phyloP scores from a whole-genome alignment of 306 rosid species.

The Begonia fuchsioides region DNA sequence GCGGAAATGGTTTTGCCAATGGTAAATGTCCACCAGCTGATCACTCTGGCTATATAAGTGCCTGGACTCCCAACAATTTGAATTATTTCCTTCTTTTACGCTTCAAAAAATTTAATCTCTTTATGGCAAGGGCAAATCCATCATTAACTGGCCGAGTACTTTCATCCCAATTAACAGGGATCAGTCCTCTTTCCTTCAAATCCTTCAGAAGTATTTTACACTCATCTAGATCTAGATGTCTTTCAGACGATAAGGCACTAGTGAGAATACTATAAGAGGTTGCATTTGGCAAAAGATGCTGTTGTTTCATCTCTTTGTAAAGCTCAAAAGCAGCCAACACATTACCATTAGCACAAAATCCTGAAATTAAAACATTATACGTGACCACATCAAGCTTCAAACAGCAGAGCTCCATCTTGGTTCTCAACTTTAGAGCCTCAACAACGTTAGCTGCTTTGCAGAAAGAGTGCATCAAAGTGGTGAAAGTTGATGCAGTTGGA shows the following conservation, averaged over 20 bases:
- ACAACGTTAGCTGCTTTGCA: constrained; percentile 42
- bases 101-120: constrained; percentile 21
- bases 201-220: constrained; percentile 42
- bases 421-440: constrained; percentile 40
- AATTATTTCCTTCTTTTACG: constrained; percentile 13
- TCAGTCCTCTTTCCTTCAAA: constrained; percentile 35
- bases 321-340: constrained; percentile 40
- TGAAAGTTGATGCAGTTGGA: constrained; percentile 66
- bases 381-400: constrained; percentile 46
- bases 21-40: too few species aligned
- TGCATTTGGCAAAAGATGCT: constrained; percentile 41
- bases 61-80: too few species aligned
- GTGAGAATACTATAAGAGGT: constrained; percentile 38
- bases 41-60: too few species aligned
- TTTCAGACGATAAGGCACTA: constrained; percentile 26
- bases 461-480: constrained; percentile 51
- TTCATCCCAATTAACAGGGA: constrained; percentile 21
- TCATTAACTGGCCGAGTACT: constrained; percentile 18
- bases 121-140: constrained; percentile 25
- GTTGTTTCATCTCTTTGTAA: constrained; percentile 57
- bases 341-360: constrained; percentile 51
- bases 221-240: constrained; percentile 13
- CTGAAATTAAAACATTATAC: constrained; percentile 59
- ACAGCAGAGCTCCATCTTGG: constrained; percentile 34
- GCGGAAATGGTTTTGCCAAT: too few species aligned